phyloP scores from a whole-genome alignment of 2,329 filamentous ascomycete genomes.

The Aspergillus tubingensis region DNA sequence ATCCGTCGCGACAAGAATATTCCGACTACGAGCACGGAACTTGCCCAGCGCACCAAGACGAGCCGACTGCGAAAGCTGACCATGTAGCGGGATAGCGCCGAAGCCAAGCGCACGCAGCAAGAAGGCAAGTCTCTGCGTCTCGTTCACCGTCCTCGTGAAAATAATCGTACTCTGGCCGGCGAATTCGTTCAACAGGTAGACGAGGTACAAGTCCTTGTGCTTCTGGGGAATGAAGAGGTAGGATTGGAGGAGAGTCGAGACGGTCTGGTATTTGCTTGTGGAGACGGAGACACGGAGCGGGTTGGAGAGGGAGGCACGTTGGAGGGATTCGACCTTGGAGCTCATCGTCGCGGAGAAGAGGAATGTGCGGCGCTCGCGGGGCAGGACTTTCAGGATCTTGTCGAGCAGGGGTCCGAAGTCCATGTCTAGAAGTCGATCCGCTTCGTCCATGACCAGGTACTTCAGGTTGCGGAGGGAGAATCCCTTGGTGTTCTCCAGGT shows the following conservation, averaged over 20 bases:
- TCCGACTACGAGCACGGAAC: conserved; percentile 75
- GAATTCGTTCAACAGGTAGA: conserved; percentile 83
- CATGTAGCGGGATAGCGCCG: conserved; percentile 87
- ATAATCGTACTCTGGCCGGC: conserved; percentile 84
- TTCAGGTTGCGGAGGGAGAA: conserved; percentile 81
- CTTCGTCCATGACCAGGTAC: conserved; percentile 93
- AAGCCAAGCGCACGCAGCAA: conserved; percentile 83
- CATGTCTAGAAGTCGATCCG: conserved; percentile 86
- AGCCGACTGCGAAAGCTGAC: conserved; percentile 83
- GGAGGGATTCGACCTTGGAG: conserved; percentile 87
- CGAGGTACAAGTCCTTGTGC: conserved; percentile 86
- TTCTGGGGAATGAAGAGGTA: conserved; percentile 84
- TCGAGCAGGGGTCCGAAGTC: conserved; percentile 92
- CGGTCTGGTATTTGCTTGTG: conserved; percentile 84
- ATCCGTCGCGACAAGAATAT: conserved; percentile 87
- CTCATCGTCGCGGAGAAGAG: conserved; percentile 95
- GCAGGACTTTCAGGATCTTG: conserved; percentile 88
- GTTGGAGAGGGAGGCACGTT: conserved; percentile 83
- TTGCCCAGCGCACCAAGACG: conserved; percentile 88
- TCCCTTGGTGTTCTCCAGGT: conserved; percentile 94
- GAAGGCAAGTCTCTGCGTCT: conserved; percentile 82
- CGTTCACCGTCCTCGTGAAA: conserved; percentile 89
- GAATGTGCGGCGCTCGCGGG: conserved; percentile 74
- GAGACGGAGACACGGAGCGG: conserved; percentile 82
- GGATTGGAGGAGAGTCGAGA: conserved; percentile 81